Evolutionary conservation across 306 rosid genomes (phyloP).

Genomic region (Quillaja saponaria): DNA sequence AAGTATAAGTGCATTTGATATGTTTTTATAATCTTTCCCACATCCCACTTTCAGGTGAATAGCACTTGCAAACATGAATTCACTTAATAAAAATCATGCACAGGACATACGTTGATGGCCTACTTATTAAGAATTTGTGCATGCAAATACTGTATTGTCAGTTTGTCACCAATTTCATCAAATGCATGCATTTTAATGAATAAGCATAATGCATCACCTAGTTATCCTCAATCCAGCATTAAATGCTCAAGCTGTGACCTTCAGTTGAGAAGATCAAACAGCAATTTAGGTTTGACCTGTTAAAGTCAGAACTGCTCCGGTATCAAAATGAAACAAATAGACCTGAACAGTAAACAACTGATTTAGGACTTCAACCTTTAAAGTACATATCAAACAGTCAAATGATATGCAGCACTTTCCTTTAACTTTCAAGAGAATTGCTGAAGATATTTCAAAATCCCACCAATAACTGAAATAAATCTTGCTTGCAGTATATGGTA

Average conservation of each 20-base stretch:
- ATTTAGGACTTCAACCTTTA: not conserved
- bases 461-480: not conserved
- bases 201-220: not conserved
- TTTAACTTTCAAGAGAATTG: not conserved
- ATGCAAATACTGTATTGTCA: not conserved
- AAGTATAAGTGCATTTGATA: not conserved
- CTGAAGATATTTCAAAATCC: not conserved
- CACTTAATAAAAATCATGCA: conserved; percentile 5
- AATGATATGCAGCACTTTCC: conserved; percentile 1
- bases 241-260: not conserved
- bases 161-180: not conserved
- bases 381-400: not conserved
- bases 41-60: no score
- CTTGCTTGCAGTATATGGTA: not conserved
- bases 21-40: no score
- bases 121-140: not conserved
- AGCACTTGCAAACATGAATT: not conserved
- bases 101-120: not conserved
- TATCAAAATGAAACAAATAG: conserved; percentile 15
- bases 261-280: not conserved
- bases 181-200: not conserved
- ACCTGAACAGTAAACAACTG: conserved; percentile 4
- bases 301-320: not conserved
- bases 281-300: not conserved
- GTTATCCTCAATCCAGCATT: no score